phyloP scores from a whole-genome alignment of 805 yeast genomes.

The Candida odintsovae region DNA sequence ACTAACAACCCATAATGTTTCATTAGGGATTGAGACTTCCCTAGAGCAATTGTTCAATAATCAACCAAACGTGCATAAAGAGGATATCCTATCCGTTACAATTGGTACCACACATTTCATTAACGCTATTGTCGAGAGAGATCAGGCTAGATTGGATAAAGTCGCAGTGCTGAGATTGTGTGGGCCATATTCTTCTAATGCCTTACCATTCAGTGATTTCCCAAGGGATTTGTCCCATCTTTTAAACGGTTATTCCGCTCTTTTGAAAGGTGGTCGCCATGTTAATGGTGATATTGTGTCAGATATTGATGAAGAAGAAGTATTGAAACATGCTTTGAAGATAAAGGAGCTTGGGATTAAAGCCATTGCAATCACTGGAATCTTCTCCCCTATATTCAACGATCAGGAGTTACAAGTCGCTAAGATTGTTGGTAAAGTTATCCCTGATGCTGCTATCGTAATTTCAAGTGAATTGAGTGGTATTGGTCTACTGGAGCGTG shows the following conservation, averaged over 20 bases:
- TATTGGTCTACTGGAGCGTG: conserved; percentile 40
- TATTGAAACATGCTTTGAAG: conserved; percentile 25
- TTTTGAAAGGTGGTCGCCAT: conserved; percentile 36
- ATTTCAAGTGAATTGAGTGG: conserved; percentile 37
- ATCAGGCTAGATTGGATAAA: conserved; percentile 33
- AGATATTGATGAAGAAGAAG: conserved; percentile 27
- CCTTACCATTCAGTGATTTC: conserved; percentile 40
- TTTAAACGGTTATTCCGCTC: conserved; percentile 31
- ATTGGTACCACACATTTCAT: conserved; percentile 49
- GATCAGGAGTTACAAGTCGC: conserved; percentile 33
- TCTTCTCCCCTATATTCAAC: conserved; percentile 34
- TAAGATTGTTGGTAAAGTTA: conserved; percentile 26
- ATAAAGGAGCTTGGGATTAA: conserved; percentile 29
- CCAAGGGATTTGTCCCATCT: conserved; percentile 32
- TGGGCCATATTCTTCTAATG: conserved; percentile 35
- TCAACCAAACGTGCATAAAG: conserved; percentile 13
- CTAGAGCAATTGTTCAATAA: conserved; percentile 28
- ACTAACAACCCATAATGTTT: conserved; percentile 38
- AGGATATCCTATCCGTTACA: conserved; percentile 36
- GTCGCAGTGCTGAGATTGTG: conserved; percentile 43
- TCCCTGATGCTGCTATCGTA: conserved; percentile 33
- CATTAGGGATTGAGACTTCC: conserved; percentile 36
- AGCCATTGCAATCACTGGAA: conserved; percentile 36
- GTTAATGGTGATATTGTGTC: conserved; percentile 37
- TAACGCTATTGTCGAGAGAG: conserved; percentile 44